Evolutionary conservation across 2,329 filamentous ascomycete species (phyloP).

Genomic region (Pseudogymnoascus sp.): DNA sequence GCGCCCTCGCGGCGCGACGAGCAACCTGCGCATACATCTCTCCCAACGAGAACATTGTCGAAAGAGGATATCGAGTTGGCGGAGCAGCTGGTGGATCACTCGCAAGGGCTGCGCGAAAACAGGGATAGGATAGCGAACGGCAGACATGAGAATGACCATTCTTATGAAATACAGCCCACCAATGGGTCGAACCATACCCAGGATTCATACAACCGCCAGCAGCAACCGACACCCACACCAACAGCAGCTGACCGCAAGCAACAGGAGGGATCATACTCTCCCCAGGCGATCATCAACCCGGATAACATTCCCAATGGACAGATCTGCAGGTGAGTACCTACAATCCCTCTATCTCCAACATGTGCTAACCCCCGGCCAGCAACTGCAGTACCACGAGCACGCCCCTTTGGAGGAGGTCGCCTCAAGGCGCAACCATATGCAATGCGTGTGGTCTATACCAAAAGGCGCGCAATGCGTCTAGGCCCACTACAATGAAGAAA

Average conservation of each 20-base stretch:
- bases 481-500: conserved; percentile 85
- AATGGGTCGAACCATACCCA: conserved; percentile 5
- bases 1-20: conserved; percentile 2
- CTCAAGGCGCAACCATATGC: conserved; percentile 89
- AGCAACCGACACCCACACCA: neutral
- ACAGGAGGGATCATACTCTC: conserved; percentile 4
- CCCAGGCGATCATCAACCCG: conserved; percentile 3
- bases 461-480: conserved; percentile 85
- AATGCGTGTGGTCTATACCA: conserved; percentile 95
- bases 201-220: neutral
- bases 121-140: neutral
- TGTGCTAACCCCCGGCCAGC: conserved; percentile 43
- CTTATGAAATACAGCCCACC: neutral
- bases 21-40: neutral
- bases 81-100: conserved; percentile 21
- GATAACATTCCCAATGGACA: conserved; percentile 47
- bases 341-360: conserved; percentile 14
- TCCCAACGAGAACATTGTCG: conserved; percentile 20
- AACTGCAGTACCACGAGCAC: conserved; percentile 94
- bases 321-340: conserved; percentile 60
- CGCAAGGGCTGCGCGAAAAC: conserved; percentile 15
- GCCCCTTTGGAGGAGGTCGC: conserved; percentile 88
- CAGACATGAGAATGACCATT: conserved; percentile 3
- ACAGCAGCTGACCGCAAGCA: neutral
- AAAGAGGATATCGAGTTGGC: conserved; percentile 24